These are phyloP conservation scores for Cryphonectria naterciae DNA, from an alignment of 2,329 filamentous ascomycete genomes.

Conservation along the genomic window DNA sequence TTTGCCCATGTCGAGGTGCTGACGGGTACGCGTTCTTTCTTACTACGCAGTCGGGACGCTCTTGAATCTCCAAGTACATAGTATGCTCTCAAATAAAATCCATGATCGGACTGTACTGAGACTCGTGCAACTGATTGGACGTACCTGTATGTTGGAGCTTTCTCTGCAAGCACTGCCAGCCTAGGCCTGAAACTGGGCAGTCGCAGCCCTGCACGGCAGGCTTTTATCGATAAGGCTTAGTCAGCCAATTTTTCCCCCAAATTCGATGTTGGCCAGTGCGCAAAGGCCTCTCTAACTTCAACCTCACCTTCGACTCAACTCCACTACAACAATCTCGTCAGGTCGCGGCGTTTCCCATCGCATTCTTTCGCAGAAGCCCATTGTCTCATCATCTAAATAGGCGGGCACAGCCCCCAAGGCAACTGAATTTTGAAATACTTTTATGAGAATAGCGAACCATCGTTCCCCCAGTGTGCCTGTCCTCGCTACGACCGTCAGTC, in stretches of 20 bases:
- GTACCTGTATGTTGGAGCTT: no score
- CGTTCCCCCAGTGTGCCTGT: not conserved
- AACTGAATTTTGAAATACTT: not conserved
- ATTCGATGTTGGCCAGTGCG: slow-evolving; percentile 3
- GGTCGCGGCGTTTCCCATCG: not conserved
- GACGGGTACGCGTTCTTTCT: not conserved
- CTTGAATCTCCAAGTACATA: not conserved
- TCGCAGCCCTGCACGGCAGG: not conserved
- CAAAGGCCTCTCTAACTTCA: not conserved
- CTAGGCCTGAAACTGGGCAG: not conserved
- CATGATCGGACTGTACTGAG: no score
- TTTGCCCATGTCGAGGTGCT: not conserved
- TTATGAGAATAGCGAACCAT: not conserved
- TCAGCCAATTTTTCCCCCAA: not conserved
- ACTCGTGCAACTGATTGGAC: no score
- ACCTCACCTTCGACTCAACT: not conserved
- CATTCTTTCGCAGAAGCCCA: not conserved
- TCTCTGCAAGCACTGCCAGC: not conserved
- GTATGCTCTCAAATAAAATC: no score
- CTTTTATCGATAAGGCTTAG: slow-evolving; percentile 17
- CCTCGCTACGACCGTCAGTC: not conserved
- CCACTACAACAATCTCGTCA: not conserved
- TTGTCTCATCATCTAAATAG: not conserved
- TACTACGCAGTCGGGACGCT: no score
- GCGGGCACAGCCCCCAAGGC: not conserved